Conservation (phyloP, 2,329 filamentous ascomycete genomes). For the Sclerotinia sclerotiorum region DNA sequence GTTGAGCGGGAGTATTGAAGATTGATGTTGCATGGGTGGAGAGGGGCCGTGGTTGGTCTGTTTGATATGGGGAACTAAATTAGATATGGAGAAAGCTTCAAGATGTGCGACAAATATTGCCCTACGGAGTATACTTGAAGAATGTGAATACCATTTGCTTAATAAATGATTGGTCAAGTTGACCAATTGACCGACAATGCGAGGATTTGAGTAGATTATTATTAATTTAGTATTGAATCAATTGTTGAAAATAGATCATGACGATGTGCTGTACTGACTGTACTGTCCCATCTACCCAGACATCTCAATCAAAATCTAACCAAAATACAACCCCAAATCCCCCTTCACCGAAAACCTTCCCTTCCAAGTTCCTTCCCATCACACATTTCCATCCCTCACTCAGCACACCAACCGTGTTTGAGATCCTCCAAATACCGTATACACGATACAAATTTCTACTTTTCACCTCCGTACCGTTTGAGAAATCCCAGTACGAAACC, state of each 20-base stretch:
- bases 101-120: background rate
- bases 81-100: background rate
- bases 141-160: background rate
- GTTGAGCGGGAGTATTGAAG: background rate
- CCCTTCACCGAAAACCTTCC: background rate
- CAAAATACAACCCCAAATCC: background rate
- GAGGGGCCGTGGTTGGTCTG: conserved; percentile 8
- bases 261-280: background rate
- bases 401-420: background rate
- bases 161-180: background rate
- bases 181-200: background rate
- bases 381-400: background rate
- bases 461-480: conserved; percentile 1
- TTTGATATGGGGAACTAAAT: conserved; percentile 13
- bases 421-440: background rate
- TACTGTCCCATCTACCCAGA: background rate
- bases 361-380: background rate
- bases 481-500: conserved; percentile 18
- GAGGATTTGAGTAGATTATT: background rate
- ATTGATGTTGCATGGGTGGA: background rate
- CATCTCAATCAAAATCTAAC: background rate
- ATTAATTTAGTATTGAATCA: background rate
- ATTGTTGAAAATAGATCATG: background rate
- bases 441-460: background rate
- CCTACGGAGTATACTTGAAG: background rate